Percentiles rank a stretch among this genome's conserved stretches.
Conservation (phyloP, 306 rosid genomes). For the Quercus alba region DNA sequence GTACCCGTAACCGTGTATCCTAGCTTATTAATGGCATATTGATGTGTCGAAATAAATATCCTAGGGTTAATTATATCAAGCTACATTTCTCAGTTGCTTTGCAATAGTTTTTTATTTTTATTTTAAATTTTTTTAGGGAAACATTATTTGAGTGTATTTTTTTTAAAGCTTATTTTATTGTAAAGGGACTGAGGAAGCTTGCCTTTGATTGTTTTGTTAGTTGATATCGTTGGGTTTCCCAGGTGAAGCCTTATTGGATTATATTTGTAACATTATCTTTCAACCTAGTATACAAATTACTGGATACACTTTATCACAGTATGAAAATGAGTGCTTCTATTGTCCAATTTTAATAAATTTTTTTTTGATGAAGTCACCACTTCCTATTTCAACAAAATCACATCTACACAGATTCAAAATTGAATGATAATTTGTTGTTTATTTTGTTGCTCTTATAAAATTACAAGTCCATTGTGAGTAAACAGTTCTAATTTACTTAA, state of each 20-base stretch:
- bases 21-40: neutral
- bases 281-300: neutral
- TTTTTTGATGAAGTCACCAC: neutral
- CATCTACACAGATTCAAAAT: neutral
- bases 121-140: neutral
- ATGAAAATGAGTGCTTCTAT: neutral
- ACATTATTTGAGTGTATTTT: too few relatives aligned
- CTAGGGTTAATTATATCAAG: neutral
- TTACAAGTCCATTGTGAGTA: neutral
- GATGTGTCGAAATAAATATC: neutral
- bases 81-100: neutral
- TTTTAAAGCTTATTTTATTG: neutral
- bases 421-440: neutral
- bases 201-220: neutral
- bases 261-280: too few relatives aligned
- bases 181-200: neutral
- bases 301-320: neutral
- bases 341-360: neutral
- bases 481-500: neutral
- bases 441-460: neutral
- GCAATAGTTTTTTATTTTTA: neutral
- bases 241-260: too few relatives aligned
- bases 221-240: too few relatives aligned
- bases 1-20: too few relatives aligned
- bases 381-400: neutral